These are phyloP conservation scores for Cryptococcus floricola DNA, from an alignment of 1,284 basidiomycete genomes.

Conservation along the genomic window DNA sequence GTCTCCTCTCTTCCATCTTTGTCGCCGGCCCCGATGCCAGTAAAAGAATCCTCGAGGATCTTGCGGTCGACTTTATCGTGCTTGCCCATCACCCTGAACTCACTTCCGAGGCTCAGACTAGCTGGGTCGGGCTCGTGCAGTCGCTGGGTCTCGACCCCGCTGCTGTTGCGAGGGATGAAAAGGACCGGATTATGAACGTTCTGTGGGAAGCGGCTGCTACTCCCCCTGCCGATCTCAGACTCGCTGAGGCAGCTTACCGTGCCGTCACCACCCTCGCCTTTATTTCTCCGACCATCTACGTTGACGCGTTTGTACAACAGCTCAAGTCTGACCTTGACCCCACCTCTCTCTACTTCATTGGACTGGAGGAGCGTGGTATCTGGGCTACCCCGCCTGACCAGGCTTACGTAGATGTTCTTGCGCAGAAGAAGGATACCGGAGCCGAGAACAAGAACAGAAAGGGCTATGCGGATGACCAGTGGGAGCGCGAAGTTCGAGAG, in stretches of 20 bases:
- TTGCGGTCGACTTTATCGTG: conserved; percentile 58
- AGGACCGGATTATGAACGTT: conserved; percentile 32
- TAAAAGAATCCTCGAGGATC: conserved; percentile 26
- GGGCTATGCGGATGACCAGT: conserved; percentile 78
- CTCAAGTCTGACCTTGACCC: conserved; percentile 63
- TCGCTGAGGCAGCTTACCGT: conserved; percentile 61
- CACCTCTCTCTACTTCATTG: conserved; percentile 59
- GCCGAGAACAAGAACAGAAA: conserved; percentile 69
- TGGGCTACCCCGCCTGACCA: conserved; percentile 79
- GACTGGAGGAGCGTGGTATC: conserved; percentile 69
- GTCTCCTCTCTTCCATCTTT: conserved; percentile 31
- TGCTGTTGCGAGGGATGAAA: conserved; percentile 41
- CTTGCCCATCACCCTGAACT: conserved; percentile 70
- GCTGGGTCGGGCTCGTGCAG: conserved; percentile 82
- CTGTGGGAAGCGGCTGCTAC: conserved; percentile 34
- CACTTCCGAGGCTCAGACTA: conserved; percentile 60
- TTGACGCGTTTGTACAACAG: conserved; percentile 67
- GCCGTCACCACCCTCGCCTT: conserved; percentile 74
- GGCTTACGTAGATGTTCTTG: conserved; percentile 70
- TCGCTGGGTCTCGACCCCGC: conserved; percentile 65
- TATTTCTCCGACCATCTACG: conserved; percentile 63
- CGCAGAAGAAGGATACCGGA: conserved; percentile 57
- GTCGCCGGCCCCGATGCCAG: conserved; percentile 15
- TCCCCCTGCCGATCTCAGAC: conserved; percentile 29
- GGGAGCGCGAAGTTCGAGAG: conserved; percentile 88